Conservation (phyloP, 2,329 filamentous ascomycete species). For the Xylaria sp. region DNA sequence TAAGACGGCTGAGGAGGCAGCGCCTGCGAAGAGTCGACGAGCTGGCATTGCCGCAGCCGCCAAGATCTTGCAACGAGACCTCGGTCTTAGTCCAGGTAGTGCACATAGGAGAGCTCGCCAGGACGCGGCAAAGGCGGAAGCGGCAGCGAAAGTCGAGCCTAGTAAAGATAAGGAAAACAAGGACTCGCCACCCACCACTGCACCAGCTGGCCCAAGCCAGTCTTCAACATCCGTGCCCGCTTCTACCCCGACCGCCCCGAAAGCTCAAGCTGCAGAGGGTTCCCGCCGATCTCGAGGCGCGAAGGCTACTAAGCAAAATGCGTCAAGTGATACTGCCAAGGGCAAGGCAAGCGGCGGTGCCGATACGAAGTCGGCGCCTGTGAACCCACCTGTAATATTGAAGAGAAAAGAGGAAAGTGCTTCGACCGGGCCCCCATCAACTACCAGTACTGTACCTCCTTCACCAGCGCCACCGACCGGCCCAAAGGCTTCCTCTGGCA, state of each 20-base stretch:
- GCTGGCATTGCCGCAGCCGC: slow-evolving; percentile 66
- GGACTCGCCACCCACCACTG: slow-evolving; percentile 19
- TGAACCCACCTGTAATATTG: slow-evolving; percentile 36
- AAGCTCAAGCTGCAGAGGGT: slow-evolving; percentile 39
- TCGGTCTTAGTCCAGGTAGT: slow-evolving; percentile 65
- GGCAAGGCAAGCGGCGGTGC: slow-evolving; percentile 28
- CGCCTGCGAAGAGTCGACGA: slow-evolving; percentile 56
- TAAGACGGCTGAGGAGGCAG: slow-evolving; percentile 38
- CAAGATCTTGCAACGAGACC: slow-evolving; percentile 66
- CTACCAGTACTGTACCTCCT: slow-evolving; percentile 32
- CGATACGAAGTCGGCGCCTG: slow-evolving; percentile 31
- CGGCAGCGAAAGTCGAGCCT: slow-evolving; percentile 44
- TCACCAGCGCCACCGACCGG: slow-evolving; percentile 38
- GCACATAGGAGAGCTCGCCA: slow-evolving; percentile 63
- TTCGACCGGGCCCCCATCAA: slow-evolving; percentile 20
- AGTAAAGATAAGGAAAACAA: slow-evolving; percentile 33
- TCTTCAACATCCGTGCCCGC: slow-evolving; percentile 24
- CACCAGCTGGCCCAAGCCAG: slow-evolving; percentile 25
- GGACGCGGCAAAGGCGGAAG: slow-evolving; percentile 60
- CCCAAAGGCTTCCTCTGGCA: slow-evolving; percentile 31
- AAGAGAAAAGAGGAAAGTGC: slow-evolving; percentile 33
- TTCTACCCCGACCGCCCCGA: slow-evolving; percentile 35
- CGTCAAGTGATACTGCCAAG: slow-evolving; percentile 32
- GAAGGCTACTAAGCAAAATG: slow-evolving; percentile 40
- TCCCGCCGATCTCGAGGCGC: slow-evolving; percentile 35